A percentile compares a stretch with the other conserved stretches of the same genome.
Evolutionary conservation across 768 basidiomycete species (phyloP).

Genomic region (Cystofilobasidium macerans): DNA sequence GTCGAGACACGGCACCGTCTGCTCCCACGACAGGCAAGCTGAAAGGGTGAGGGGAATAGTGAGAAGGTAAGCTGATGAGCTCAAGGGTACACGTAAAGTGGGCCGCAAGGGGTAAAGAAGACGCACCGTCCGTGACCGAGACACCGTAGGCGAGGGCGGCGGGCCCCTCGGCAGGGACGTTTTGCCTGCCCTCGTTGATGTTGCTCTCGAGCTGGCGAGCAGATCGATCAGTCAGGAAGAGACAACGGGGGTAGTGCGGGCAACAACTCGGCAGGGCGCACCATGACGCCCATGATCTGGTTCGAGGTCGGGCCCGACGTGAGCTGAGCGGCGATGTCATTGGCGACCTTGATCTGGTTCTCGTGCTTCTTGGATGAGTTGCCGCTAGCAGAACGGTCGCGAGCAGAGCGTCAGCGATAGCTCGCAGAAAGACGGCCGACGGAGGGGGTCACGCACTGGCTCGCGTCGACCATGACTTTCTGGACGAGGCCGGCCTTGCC

Average conservation of each 20-base stretch:
- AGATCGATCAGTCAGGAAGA: constrained; percentile 36
- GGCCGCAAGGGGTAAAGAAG: too few species aligned
- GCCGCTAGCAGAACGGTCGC: constrained; percentile 51
- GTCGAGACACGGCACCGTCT: constrained; percentile 61
- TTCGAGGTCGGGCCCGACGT: constrained; percentile 58
- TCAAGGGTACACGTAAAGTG: too few species aligned
- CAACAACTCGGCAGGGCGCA: background rate
- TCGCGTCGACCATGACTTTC: constrained; percentile 65
- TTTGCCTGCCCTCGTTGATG: constrained; percentile 44
- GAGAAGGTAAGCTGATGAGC: background rate
- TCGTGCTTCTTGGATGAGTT: constrained; percentile 86
- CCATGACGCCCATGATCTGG: constrained; percentile 43
- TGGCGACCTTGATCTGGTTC: constrained; percentile 77
- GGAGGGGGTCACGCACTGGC: background rate
- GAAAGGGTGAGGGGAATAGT: background rate
- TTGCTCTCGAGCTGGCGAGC: constrained; percentile 93
- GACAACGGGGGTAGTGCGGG: background rate
- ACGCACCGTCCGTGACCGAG: constrained; percentile 35
- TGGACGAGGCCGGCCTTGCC: constrained; percentile 63
- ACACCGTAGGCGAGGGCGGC: constrained; percentile 39
- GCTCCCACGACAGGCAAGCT: constrained; percentile 28
- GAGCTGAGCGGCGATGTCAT: constrained; percentile 71
- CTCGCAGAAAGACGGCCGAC: too few species aligned
- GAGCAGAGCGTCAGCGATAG: too few species aligned
- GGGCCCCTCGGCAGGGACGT: constrained; percentile 56